A percentile compares a stretch with the other conserved stretches of the same genome.
Conservation (phyloP, 805 yeast genomes). For the Candida gorgasii region DNA sequence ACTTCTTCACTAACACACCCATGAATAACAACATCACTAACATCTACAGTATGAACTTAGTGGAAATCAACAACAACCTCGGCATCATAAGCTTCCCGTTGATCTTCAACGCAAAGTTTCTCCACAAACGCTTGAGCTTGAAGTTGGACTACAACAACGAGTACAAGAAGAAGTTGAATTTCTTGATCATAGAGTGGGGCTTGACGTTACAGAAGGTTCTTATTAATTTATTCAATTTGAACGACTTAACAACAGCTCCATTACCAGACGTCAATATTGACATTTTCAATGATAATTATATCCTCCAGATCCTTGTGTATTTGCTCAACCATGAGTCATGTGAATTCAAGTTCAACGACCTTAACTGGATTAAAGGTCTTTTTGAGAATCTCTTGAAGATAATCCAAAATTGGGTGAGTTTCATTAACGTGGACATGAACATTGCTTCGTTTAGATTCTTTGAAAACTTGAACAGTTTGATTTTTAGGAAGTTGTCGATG, state of each 20-base stretch:
- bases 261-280: slow-evolving; percentile 13
- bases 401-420: slow-evolving; percentile 15
- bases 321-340: slow-evolving; percentile 18
- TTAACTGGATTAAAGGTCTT: slow-evolving; percentile 11
- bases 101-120: slow-evolving; percentile 37
- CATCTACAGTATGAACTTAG: slow-evolving; percentile 6
- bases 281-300: slow-evolving; percentile 24
- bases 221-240: slow-evolving; percentile 20
- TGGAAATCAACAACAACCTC: slow-evolving; percentile 47
- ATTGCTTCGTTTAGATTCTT: background rate
- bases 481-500: background rate
- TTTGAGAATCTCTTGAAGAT: slow-evolving; percentile 11
- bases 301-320: slow-evolving; percentile 29
- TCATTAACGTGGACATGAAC: slow-evolving; percentile 7
- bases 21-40: slow-evolving; percentile 9
- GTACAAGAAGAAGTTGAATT: slow-evolving; percentile 23
- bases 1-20: slow-evolving; percentile 1
- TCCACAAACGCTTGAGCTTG: slow-evolving; percentile 21
- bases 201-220: slow-evolving; percentile 45
- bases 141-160: slow-evolving; percentile 25
- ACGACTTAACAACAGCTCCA: slow-evolving; percentile 13
- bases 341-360: slow-evolving; percentile 12
- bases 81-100: slow-evolving; percentile 54
- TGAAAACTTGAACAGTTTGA: slow-evolving; percentile 4
- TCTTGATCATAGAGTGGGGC: slow-evolving; percentile 47